Percentiles rank a stretch among this genome's conserved stretches.
phyloP scores from a whole-genome alignment of 2,329 filamentous ascomycete species.

The Ploettnerulaceae sp. region DNA sequence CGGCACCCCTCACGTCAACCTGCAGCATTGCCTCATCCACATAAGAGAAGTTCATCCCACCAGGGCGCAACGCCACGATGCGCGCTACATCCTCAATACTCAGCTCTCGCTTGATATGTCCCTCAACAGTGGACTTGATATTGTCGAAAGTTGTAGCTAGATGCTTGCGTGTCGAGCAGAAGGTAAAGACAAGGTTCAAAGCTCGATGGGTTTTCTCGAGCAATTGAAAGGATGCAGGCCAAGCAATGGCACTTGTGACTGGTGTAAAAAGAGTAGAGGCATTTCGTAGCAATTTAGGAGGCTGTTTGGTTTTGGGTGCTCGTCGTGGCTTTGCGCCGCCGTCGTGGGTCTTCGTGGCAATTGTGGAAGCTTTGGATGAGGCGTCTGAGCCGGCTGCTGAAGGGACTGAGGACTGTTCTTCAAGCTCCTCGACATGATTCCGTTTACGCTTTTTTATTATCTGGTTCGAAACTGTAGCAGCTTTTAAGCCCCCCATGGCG shows the following conservation, averaged over 20 bases:
- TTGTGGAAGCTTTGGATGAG: slow-evolving; percentile 35
- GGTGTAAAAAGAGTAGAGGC: slow-evolving; percentile 25
- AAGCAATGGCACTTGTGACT: slow-evolving; percentile 38
- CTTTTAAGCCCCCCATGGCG: slow-evolving; percentile 37
- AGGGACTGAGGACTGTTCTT: slow-evolving; percentile 1
- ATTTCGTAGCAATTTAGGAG: slow-evolving; percentile 23
- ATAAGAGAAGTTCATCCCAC: slow-evolving; percentile 76
- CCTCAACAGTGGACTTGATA: slow-evolving; percentile 78
- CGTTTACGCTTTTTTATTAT: slow-evolving; percentile 39
- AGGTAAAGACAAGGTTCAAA: slow-evolving; percentile 89
- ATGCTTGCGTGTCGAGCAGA: slow-evolving; percentile 89
- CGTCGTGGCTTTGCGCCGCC: slow-evolving; percentile 44
- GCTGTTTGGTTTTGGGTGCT: slow-evolving; percentile 35
- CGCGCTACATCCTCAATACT: slow-evolving; percentile 74
- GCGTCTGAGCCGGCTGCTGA: slow-evolving; percentile 9
- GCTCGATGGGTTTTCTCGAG: slow-evolving; percentile 76
- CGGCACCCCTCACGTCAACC: slow-evolving; percentile 68
- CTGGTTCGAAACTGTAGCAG: slow-evolving; percentile 43
- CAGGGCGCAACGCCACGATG: slow-evolving; percentile 72
- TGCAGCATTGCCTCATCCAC: slow-evolving; percentile 81
- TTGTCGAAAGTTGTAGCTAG: slow-evolving; percentile 88
- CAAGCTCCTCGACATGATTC: slow-evolving; percentile 27
- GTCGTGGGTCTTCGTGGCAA: slow-evolving; percentile 54
- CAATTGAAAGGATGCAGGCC: slow-evolving; percentile 70
- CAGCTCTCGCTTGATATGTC: slow-evolving; percentile 68